A percentile compares a stretch with the other conserved stretches of the same genome.
phyloP scores from a whole-genome alignment of 345 rosid species.

The Camelina sativa region DNA sequence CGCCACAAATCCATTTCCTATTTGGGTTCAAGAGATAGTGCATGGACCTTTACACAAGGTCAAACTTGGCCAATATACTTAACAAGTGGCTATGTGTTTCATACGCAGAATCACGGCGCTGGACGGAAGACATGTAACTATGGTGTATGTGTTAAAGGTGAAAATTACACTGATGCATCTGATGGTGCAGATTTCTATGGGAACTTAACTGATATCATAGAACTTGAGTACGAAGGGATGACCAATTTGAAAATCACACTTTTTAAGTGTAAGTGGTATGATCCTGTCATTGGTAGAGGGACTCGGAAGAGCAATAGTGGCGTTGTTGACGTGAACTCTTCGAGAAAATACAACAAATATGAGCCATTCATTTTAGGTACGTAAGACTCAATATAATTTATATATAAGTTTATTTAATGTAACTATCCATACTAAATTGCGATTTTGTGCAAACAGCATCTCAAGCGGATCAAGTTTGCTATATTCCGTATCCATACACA shows the following conservation, averaged over 20 bases:
- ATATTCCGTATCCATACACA: too few species aligned
- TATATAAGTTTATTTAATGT: too few species aligned
- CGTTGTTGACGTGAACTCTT: too few species aligned
- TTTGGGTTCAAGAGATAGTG: neutral
- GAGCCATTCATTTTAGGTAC: too few species aligned
- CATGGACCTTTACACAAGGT: neutral
- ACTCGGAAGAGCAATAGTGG: too few species aligned
- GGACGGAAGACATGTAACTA: constrained; percentile 1
- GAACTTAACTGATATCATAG: neutral
- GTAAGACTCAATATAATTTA: too few species aligned
- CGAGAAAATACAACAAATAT: too few species aligned
- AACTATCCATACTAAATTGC: too few species aligned
- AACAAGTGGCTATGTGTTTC: constrained; percentile 13
- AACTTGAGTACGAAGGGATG: neutral
- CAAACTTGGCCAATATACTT: neutral
- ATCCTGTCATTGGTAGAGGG: neutral
- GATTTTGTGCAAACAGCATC: too few species aligned
- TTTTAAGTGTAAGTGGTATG: constrained; percentile 6
- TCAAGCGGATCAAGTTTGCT: too few species aligned
- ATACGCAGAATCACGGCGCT: neutral
- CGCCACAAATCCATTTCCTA: neutral
- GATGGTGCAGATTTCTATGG: neutral
- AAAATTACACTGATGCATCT: neutral
- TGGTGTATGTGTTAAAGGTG: neutral
- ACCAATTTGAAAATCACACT: neutral